Percentiles rank a stretch among this genome's conserved stretches.
Evolutionary conservation across 148 eudicot genomes (phyloP).

Genomic region (Simmondsia chinensis): DNA sequence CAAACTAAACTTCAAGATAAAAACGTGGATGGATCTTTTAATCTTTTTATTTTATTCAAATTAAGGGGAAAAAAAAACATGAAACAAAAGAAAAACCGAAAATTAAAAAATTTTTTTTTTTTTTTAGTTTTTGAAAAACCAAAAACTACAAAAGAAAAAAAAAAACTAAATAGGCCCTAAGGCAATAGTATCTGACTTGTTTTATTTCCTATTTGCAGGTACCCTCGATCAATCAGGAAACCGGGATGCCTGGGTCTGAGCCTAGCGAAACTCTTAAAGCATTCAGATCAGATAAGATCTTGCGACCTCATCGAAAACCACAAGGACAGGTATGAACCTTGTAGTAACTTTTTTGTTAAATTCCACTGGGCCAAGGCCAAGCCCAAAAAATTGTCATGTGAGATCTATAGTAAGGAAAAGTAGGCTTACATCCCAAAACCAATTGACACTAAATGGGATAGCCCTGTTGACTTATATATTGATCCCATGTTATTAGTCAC

Average conservation of each 20-base stretch:
- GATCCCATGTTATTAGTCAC: too few species aligned
- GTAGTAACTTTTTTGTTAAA: neutral
- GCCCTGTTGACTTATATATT: neutral
- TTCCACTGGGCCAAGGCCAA: too few species aligned
- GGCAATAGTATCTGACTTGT: neutral
- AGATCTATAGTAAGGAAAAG: too few species aligned
- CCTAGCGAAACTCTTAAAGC: conserved; percentile 39
- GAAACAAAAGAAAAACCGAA: too few species aligned
- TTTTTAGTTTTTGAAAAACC: too few species aligned
- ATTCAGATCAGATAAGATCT: conserved; percentile 58
- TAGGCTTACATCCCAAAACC: neutral
- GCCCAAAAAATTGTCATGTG: too few species aligned
- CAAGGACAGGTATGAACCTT: conserved; percentile 70
- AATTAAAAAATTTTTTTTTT: neutral
- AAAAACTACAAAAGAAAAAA: too few species aligned
- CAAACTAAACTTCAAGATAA: too few species aligned
- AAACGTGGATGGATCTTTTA: too few species aligned
- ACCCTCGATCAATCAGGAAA: conserved; percentile 73
- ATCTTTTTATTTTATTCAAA: too few species aligned
- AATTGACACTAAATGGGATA: neutral
- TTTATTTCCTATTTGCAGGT: conserved; percentile 28
- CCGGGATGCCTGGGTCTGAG: conserved; percentile 48
- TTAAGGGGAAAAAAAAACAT: too few species aligned
- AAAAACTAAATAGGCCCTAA: too few species aligned
- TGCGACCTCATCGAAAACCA: conserved; percentile 54